Evolutionary conservation across 179 eudicot genomes (phyloP), one percentile per base, ranked within the genome.

Genomic region (Gypsophila paniculata): DNA sequence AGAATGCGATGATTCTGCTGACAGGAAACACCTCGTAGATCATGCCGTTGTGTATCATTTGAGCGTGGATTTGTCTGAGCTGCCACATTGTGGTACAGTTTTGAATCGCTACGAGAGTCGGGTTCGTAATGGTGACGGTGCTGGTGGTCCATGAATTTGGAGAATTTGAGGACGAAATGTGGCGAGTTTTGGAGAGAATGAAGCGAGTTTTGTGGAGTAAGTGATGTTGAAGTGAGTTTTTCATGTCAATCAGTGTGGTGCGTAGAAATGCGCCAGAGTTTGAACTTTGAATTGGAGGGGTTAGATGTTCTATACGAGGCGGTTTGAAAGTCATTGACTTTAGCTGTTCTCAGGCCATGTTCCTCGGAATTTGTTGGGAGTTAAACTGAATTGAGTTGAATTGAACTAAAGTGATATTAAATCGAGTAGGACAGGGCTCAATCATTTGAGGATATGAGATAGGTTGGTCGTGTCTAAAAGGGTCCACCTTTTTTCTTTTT

Each of bases 21-120:
- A 82, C 68, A 5, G 96, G 96, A 61, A 90, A 90, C 19, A 82
- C 59, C 34, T 90, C 90, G 62, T 79, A 83, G 57, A 90, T 61
- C 54, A 90, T 80, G 61, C 92, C 90, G 25, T 80, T 83, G 53
- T 84, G 82, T 0, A 72, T 85, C 87, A 90, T 83, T 17, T 87
- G 84, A 53, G 89, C 96, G 60, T 87, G 92, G 21, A 90, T 85
- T 82, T 90, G 90, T 82, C 79, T 88, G 58, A 88, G 79, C 13
- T 86, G 79, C 51, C 79, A 66, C 89, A 90, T 87, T 29, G 89
- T 81, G 19, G 76, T 38, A 85, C 90, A 88, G 8, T 82, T 65
- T 65, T 88, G 90, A 68, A 88, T 69, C 15, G 78, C 68, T 25
- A 77, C 75, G 48, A 90, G 90, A 79, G 83, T 81, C 67, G 96